Base-by-base conservation (phyloP, 176 grass and related monocot species). In the Otatea glauca region DNA sequence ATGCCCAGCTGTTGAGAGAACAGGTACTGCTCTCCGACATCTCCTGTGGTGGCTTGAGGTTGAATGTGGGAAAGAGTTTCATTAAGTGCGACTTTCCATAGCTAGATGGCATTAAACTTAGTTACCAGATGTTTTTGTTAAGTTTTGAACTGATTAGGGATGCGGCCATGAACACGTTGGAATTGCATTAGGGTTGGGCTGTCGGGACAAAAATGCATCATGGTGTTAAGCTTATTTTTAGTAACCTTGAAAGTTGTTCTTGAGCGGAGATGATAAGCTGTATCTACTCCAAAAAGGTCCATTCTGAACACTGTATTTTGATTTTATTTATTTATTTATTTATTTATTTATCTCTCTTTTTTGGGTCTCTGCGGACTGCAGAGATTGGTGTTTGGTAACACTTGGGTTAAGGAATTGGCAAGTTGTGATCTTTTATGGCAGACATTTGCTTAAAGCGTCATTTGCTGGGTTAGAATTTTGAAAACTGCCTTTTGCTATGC, bases 1-100 rank as follows among this genome's bases (percentile, higher is more conserved):
- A 94, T 75, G 83, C 88, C 29, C 78, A 86, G 73, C 71, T 99
- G 64, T 65, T 87, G 39, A 92, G 68, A 84, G 74, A 89, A 49
- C 96, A 92, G 93, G 96, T 99, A 91, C 9, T 65, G 9, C n/a
- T 29, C 29, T 39, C 41, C 1, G 14, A 47, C 78, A 66, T n/a
- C 7, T 42, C 8, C 1, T 55, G 10, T 12, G 0, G 9, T 29
- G 9, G 68, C 79, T 73, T 69, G 49, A 43, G 9, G 10, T 74
- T 70, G 21, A 20, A 13, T 43, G 16, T 17, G 27, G 41, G 64
- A 37, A 70, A 34, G 25, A 9, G 29, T 71, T 6, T 37, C 34
- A 9, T 24, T 23, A n/a, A 23, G 21, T 72, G 18, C 35, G 3
- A 37, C 12, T 55, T 17, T 65, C 32, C 44, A 74, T 25, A 5